Evolutionary conservation across 2,329 filamentous ascomycete species (phyloP).

Genomic region (Macrophomina phaseolina): DNA sequence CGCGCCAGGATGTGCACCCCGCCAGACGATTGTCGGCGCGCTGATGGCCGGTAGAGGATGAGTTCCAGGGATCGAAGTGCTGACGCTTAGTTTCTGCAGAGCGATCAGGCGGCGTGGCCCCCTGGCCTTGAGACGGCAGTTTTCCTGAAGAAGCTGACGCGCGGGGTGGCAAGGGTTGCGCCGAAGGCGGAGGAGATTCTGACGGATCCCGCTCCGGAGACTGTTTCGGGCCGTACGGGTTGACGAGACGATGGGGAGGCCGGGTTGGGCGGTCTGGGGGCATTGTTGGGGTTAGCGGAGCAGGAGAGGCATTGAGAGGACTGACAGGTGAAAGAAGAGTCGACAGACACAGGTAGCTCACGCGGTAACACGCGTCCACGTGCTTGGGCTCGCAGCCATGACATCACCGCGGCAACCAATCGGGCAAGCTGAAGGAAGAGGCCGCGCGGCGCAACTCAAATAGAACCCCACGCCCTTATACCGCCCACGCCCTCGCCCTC

Average conservation of each 20-base stretch:
- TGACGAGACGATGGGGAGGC: neutral
- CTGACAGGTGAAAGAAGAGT: neutral
- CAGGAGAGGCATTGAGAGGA: neutral
- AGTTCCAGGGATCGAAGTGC: conserved; percentile 73
- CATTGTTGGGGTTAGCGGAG: neutral
- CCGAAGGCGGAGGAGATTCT: conserved; percentile 23
- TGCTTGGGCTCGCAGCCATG: conserved; percentile 6
- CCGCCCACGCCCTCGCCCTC: neutral
- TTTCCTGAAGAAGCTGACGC: conserved; percentile 2
- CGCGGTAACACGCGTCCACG: conserved; percentile 9
- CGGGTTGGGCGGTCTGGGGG: neutral
- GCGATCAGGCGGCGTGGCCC: conserved; percentile 11
- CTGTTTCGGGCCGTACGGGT: conserved; percentile 13
- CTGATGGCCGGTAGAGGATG: conserved; percentile 78
- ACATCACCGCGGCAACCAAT: conserved; percentile 14
- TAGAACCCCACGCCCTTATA: conserved; percentile 6
- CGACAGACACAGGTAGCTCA: neutral
- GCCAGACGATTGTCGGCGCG: conserved; percentile 70
- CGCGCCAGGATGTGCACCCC: conserved; percentile 71
- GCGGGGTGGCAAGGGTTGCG: conserved; percentile 24
- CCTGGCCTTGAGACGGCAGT: conserved; percentile 3
- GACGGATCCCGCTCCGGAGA: neutral
- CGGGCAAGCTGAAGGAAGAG: conserved; percentile 9
- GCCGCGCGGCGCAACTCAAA: conserved; percentile 18
- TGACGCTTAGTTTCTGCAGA: conserved; percentile 34